Evolutionary conservation across 2,329 filamentous ascomycete genomes (phyloP).

Genomic region (Exophiala bonariae): DNA sequence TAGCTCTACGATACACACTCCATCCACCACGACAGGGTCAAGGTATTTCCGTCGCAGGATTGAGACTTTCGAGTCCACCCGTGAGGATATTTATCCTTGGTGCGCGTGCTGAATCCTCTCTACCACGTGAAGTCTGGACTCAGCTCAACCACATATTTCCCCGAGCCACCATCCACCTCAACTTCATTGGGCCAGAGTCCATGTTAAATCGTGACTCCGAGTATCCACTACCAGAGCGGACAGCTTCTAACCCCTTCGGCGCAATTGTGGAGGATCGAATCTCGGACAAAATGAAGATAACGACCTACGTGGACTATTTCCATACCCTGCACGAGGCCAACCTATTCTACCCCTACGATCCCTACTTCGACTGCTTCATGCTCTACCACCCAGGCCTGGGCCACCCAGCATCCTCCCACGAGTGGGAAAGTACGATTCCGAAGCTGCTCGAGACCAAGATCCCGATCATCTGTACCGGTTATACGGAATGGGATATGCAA

Average conservation of each 20-base stretch:
- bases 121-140: constrained; percentile 90
- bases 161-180: constrained; percentile 81
- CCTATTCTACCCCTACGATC: constrained; percentile 91
- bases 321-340: constrained; percentile 91
- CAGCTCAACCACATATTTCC: constrained; percentile 95
- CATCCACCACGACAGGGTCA: constrained; percentile 85
- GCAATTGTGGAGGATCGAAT: constrained; percentile 92
- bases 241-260: constrained; percentile 83
- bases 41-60: constrained; percentile 71
- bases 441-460: constrained; percentile 92
- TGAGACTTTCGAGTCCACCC: constrained; percentile 81
- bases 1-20: constrained; percentile 87
- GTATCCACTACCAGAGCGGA: constrained; percentile 85
- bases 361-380: constrained; percentile 97
- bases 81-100: constrained; percentile 91
- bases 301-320: constrained; percentile 97
- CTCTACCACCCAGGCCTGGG: constrained; percentile 96
- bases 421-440: constrained; percentile 91
- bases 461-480: constrained; percentile 90
- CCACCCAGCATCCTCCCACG: constrained; percentile 87
- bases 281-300: constrained; percentile 89
- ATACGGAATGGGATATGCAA: constrained; percentile 93
- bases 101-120: constrained; percentile 93
- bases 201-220: constrained; percentile 94
- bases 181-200: constrained; percentile 94